Evolutionary conservation across 1,139 yeast genomes (phyloP).

Genomic region (Pichia sp.): DNA sequence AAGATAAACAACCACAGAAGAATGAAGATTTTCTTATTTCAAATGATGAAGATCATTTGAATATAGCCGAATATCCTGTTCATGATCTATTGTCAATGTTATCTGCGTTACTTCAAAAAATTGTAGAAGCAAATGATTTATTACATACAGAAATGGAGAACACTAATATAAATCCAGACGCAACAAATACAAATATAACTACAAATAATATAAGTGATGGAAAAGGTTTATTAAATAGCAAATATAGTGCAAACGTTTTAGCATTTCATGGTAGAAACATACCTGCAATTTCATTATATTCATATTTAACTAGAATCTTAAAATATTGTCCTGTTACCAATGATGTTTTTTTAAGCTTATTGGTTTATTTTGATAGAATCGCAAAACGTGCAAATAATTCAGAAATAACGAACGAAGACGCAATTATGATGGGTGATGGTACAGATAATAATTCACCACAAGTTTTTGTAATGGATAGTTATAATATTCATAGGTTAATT

Average conservation of each 20-base stretch:
- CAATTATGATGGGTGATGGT: conserved; percentile 15
- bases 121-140: conserved; percentile 87
- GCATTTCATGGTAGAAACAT: conserved; percentile 95
- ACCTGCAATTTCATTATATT: conserved; percentile 88
- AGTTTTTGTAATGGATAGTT: conserved; percentile 90
- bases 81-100: conserved; percentile 78
- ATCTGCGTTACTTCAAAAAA: conserved; percentile 75
- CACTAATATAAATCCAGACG: background rate
- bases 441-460: conserved; percentile 32
- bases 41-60: conserved; percentile 48
- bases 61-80: conserved; percentile 79
- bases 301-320: conserved; percentile 81
- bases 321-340: conserved; percentile 97
- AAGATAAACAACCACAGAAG: background rate
- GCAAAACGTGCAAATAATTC: conserved; percentile 77
- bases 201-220: conserved; percentile 6
- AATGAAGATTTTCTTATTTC: background rate
- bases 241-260: conserved; percentile 65
- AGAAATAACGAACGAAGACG: conserved; percentile 23
- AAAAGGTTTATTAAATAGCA: conserved; percentile 29
- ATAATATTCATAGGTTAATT: conserved; percentile 86
- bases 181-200: background rate
- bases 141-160: conserved; percentile 36
- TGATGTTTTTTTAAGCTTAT: conserved; percentile 82
- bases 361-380: conserved; percentile 91